These are phyloP conservation scores for Fraxinus dipetala DNA, from an alignment of 305 asterid genomes.

Conservation along the genomic window DNA sequence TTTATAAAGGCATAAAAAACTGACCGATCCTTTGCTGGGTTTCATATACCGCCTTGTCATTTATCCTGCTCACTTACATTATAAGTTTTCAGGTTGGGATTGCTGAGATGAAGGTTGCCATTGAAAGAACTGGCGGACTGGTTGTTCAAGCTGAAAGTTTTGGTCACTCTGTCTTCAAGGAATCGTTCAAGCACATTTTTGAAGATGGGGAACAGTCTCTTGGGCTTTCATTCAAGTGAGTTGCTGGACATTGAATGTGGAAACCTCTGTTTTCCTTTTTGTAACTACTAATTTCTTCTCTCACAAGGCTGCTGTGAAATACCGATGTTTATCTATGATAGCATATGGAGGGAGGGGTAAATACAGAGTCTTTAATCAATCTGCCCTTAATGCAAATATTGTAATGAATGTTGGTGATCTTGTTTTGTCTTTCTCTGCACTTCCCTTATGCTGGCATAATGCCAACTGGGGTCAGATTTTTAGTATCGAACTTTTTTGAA, in stretches of 20 bases:
- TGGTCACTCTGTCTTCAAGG: slow-evolving; percentile 98
- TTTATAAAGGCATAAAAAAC: slow-evolving; percentile 18
- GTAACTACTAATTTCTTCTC: background rate
- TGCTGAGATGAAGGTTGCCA: slow-evolving; percentile 98
- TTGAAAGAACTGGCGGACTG: slow-evolving; percentile 94
- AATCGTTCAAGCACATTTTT: slow-evolving; percentile 78
- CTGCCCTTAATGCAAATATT: background rate
- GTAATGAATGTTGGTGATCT: background rate
- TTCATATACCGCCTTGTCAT: slow-evolving; percentile 3
- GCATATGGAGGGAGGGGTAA: background rate
- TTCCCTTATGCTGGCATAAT: background rate
- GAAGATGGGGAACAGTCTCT: slow-evolving; percentile 91
- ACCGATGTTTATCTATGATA: background rate
- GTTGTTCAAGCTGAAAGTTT: slow-evolving; percentile 96
- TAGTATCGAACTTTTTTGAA: background rate
- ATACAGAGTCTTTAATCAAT: background rate
- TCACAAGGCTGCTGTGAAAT: background rate
- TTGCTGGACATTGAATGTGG: slow-evolving; percentile 15
- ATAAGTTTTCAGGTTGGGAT: slow-evolving; percentile 73
- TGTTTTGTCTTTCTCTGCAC: background rate
- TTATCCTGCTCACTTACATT: slow-evolving; percentile 22
- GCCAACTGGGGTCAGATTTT: background rate
- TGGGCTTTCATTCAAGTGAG: slow-evolving; percentile 94
- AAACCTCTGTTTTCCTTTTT: background rate
- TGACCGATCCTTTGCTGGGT: background rate